Base-by-base conservation (phyloP, 2,329 filamentous ascomycete genomes). In the Ophiostoma sp. region DNA sequence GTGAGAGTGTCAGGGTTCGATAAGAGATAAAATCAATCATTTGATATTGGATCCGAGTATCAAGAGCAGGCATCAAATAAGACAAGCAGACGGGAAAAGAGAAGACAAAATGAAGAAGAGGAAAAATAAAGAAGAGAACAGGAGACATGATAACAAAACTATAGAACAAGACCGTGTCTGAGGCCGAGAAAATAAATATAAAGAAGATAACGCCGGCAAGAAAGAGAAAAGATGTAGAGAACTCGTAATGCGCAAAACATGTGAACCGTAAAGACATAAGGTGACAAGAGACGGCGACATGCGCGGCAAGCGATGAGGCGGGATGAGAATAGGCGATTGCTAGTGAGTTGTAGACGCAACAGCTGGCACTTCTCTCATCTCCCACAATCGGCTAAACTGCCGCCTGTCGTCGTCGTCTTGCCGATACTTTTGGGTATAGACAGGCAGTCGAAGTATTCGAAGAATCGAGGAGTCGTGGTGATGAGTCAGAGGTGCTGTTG, bases 231-330 rank as follows among this genome's bases (percentile, higher is more conserved):
- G 39, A 41, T 31, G 27, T 31, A 57, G 13, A 64, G 11, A 39
- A 65, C 35, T 39, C 35, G 20, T 23, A 65, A 65, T 23, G 33
- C n/a, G 62, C 33, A n/a, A 68, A 60, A 62, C 44, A 64, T 64
- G 20, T 39, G 36, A 67, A 70, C 54, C 65, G 52, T 36, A 36
- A 41, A 65, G 48, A 62, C 66, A 33, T 64, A 41, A 33, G 39
- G 31, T 67, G 17, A 11, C 36, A 27, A 23, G 27, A 68, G 36
- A 64, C 2, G 33, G 23, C n/a, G n/a, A 48, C 44, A 48, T 33
- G 54, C 39, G 17, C 10, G 57, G 57, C 31, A 35, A 13, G 60
- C 20, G 27, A 52, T 39, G 57, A 41, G 27, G 52, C 52, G n/a
- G 17, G 10, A 10, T 31, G 27, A 31, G 27, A 1, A 31, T 31